A percentile compares a stretch with the other conserved stretches of the same genome.
Evolutionary conservation across 495 filamentous ascomycete species (phyloP).

Genomic region (Ramalina peruviana): DNA sequence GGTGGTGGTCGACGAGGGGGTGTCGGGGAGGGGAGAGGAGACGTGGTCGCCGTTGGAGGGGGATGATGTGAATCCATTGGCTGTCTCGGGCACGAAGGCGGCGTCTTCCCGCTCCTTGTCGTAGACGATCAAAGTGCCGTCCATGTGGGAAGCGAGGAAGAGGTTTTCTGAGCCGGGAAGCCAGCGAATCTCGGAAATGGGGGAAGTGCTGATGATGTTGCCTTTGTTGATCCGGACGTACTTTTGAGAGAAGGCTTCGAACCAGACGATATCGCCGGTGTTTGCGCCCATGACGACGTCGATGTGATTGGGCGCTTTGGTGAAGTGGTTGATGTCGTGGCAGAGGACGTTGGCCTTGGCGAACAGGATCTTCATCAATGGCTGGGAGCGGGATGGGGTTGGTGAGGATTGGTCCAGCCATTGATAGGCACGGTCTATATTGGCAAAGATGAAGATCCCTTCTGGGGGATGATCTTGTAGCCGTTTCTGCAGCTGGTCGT

Average conservation of each 20-base stretch:
- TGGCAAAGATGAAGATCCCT: slow-evolving; percentile 81
- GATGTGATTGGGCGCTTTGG: slow-evolving; percentile 64
- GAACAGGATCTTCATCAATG: slow-evolving; percentile 87
- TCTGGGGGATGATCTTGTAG: slow-evolving; percentile 63
- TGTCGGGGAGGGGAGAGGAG: slow-evolving; percentile 9
- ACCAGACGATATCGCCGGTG: slow-evolving; percentile 95
- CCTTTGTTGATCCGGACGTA: slow-evolving; percentile 96
- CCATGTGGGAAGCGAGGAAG: slow-evolving; percentile 85
- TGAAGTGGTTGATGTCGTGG: slow-evolving; percentile 79
- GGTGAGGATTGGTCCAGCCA: slow-evolving; percentile 54
- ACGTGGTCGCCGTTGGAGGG: background rate
- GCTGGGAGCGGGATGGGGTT: slow-evolving; percentile 53
- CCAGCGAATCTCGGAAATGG: slow-evolving; percentile 82
- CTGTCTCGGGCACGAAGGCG: slow-evolving; percentile 43
- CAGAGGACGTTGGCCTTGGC: slow-evolving; percentile 91
- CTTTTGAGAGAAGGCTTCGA: slow-evolving; percentile 91
- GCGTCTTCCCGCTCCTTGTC: slow-evolving; percentile 98
- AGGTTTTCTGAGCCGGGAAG: slow-evolving; percentile 86
- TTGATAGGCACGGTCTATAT: slow-evolving; percentile 86
- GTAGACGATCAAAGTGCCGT: slow-evolving; percentile 87
- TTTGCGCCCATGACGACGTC: slow-evolving; percentile 94
- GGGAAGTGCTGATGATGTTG: slow-evolving; percentile 71
- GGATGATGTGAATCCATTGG: slow-evolving; percentile 1
- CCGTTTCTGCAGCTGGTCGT: slow-evolving; percentile 66
- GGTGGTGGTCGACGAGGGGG: slow-evolving; percentile 22